Percentiles rank a stretch among this genome's conserved stretches.
These are phyloP conservation scores for Rhododendron kiyosumense DNA, from an alignment of 148 eudicot species.

Conservation along the genomic window DNA sequence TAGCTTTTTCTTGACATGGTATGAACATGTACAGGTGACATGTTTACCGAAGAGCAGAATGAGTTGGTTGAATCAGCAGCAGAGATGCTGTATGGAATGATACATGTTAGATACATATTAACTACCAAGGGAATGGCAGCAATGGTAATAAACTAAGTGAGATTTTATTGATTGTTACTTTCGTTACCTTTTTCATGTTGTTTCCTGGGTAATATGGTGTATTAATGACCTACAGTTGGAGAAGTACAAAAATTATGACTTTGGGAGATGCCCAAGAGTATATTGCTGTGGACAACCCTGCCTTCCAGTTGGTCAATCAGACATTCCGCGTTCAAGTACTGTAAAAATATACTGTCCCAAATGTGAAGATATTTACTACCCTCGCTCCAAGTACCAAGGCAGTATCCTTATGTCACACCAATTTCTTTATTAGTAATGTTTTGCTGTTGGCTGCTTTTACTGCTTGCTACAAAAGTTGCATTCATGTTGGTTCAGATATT, in stretches of 20 bases:
- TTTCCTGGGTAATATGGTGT: neutral
- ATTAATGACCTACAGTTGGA: slow-evolving; percentile 36
- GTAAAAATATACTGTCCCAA: slow-evolving; percentile 79
- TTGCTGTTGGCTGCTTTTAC: neutral
- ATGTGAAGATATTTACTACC: slow-evolving; percentile 80
- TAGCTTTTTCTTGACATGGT: neutral
- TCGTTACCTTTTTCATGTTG: neutral
- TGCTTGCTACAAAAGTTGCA: neutral
- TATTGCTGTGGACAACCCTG: slow-evolving; percentile 75
- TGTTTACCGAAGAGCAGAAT: slow-evolving; percentile 93
- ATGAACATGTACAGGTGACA: slow-evolving; percentile 55
- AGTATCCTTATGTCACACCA: slow-evolving; percentile 51
- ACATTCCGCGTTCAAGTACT: slow-evolving; percentile 72
- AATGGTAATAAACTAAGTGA: slow-evolving; percentile 49
- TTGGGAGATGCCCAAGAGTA: slow-evolving; percentile 75
- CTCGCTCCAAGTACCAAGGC: slow-evolving; percentile 88
- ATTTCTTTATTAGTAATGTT: slow-evolving; percentile 2
- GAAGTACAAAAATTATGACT: slow-evolving; percentile 65
- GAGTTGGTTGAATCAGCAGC: slow-evolving; percentile 97
- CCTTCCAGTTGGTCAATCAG: slow-evolving; percentile 84
- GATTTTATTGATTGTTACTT: neutral
- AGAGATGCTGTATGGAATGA: slow-evolving; percentile 93
- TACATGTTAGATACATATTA: slow-evolving; percentile 90
- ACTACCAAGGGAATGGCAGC: slow-evolving; percentile 95
- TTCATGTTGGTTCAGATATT: neutral